Percentiles rank a stretch among this genome's conserved stretches.
Conservation (phyloP, 2,329 filamentous ascomycete genomes). For the Ilyonectria sp. region DNA sequence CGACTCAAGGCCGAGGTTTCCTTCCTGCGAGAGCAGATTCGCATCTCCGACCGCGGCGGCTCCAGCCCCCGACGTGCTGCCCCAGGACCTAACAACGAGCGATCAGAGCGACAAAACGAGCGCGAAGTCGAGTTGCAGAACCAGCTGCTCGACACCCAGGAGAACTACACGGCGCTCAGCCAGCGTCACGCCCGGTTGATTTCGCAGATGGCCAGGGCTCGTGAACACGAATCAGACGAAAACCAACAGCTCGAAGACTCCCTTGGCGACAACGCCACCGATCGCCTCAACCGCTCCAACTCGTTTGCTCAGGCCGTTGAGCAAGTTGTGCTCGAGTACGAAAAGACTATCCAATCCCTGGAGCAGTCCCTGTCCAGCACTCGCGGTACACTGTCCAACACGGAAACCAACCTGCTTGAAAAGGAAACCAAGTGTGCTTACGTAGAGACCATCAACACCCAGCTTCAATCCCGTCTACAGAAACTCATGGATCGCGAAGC, state of each 20-base stretch:
- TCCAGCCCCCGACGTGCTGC: constrained; percentile 68
- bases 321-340: constrained; percentile 96
- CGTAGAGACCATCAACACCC: constrained; percentile 90
- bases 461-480: constrained; percentile 90
- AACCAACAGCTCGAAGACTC: constrained; percentile 70
- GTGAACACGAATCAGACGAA: constrained; percentile 76
- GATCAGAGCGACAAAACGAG: constrained; percentile 84
- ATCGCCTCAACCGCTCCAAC: constrained; percentile 93
- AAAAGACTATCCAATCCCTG: constrained; percentile 96
- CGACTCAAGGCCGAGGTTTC: constrained; percentile 93
- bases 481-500: constrained; percentile 93
- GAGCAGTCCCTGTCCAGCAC: constrained; percentile 94
- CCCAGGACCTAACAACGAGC: constrained; percentile 71
- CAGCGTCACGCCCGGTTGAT: constrained; percentile 96
- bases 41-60: constrained; percentile 76
- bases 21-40: constrained; percentile 94
- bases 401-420: constrained; percentile 90
- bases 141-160: constrained; percentile 91
- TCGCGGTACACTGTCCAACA: constrained; percentile 83
- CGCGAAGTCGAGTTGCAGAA: constrained; percentile 93
- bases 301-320: constrained; percentile 97
- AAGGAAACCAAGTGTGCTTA: constrained; percentile 96
- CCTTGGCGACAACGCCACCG: constrained; percentile 83
- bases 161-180: constrained; percentile 93
- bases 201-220: constrained; percentile 89